These are phyloP conservation scores for Achaetomiella virescens DNA, from an alignment of 495 filamentous ascomycete species.

Conservation along the genomic window DNA sequence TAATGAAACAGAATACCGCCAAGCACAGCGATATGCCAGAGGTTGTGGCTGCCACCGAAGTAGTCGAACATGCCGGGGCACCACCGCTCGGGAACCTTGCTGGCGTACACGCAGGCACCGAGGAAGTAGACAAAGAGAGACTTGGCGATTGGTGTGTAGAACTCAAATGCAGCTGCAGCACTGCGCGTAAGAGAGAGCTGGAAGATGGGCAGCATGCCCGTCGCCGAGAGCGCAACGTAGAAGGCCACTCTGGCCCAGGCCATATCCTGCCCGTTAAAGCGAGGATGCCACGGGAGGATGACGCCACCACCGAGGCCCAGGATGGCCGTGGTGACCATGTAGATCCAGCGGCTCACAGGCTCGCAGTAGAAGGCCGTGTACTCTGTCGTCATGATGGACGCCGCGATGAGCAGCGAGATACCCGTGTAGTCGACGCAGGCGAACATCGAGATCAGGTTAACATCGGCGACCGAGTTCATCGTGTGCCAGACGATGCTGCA, in stretches of 20 bases:
- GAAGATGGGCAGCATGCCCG: constrained; percentile 80
- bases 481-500: constrained; percentile 98
- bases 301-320: constrained; percentile 84
- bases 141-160: constrained; percentile 86
- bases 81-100: constrained; percentile 89
- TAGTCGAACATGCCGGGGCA: constrained; percentile 90
- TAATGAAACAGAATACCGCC: constrained; percentile 98
- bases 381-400: constrained; percentile 96
- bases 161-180: constrained; percentile 65
- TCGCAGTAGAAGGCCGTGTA: constrained; percentile 99
- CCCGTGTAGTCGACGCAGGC: constrained; percentile 98
- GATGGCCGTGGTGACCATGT: constrained; percentile 73
- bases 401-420: constrained; percentile 91
- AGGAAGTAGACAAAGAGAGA: constrained; percentile 77
- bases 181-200: constrained; percentile 77
- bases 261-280: constrained; percentile 90
- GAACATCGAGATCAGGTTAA: constrained; percentile 85
- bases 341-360: constrained; percentile 76
- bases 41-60: constrained; percentile 87
- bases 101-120: constrained; percentile 86
- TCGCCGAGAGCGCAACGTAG: constrained; percentile 81
- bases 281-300: constrained; percentile 93
- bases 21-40: constrained; percentile 94
- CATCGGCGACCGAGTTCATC: constrained; percentile 90
- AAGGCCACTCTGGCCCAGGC: constrained; percentile 87